Base-by-base conservation (phyloP, 2,329 filamentous ascomycete genomes). In the Cladosporium sp. region DNA sequence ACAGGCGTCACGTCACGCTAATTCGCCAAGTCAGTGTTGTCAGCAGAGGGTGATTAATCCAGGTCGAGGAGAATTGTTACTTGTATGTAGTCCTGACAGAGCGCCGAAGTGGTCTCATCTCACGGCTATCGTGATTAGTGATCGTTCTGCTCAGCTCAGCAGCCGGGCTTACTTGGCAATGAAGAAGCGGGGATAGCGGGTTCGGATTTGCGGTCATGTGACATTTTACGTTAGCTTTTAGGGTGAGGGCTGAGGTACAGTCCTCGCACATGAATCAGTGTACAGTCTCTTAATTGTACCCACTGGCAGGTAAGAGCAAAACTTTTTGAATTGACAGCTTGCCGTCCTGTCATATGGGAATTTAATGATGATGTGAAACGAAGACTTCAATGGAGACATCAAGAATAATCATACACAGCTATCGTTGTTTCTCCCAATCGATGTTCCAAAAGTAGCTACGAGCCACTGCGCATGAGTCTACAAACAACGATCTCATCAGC, bases 1-100 rank as follows among this genome's bases (percentile, higher is more conserved):
- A 61, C 26, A 21, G 26, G 35, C 18, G 23, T 44, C n/a, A 49
- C 58, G 58, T 61, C 58, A 61, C 58, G 58, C 40, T 44, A 61
- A 46, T 28, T 28, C 23, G 40, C 58, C 52, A 55, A 33, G 26
- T 31, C 26, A 31, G 28, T 29, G 58, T 23, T 28, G 58, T 61
- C 37, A 61, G 58, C 58, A 50, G 40, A 49, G 10, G 58, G 26
- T 61, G 37, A 61, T 49, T 61, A 61, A 61, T 61, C 29, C 58
- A 49, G 18, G 26, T 55, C 18, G 52, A n/a, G 18, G 52, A 55
- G 28, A 31, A 12, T 29, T 29, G 52, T 12, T n/a, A 11, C 10
- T 12, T 55, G 52, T 31, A 55, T 55, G n/a, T 14, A 21, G 52
- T 31, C 52, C 28, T 55, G 28, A 31, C 52, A 33, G 31, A 31